These are phyloP conservation scores for Cystobasidiaceae sp. DNA, from an alignment of 1,284 basidiomycete species.

Conservation along the genomic window DNA sequence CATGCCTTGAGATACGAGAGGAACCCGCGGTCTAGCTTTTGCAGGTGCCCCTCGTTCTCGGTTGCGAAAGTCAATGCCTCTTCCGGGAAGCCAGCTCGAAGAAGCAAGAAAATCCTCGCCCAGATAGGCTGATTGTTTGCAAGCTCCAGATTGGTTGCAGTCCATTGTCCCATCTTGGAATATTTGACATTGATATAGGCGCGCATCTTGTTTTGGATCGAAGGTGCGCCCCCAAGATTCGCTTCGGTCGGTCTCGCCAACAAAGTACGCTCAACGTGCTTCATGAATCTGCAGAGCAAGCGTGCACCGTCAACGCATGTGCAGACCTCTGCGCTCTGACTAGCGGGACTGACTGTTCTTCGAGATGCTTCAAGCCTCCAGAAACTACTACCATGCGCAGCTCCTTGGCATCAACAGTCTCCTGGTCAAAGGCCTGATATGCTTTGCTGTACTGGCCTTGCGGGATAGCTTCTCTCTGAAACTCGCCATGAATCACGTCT, in stretches of 20 bases:
- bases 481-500: slow-evolving; percentile 48
- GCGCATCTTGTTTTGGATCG: slow-evolving; percentile 78
- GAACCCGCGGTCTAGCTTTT: slow-evolving; percentile 77
- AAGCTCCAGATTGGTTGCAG: slow-evolving; percentile 70
- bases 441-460: slow-evolving; percentile 52
- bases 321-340: slow-evolving; percentile 31
- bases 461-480: slow-evolving; percentile 42
- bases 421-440: slow-evolving; percentile 45
- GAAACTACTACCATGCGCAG: slow-evolving; percentile 43
- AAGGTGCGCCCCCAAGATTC: slow-evolving; percentile 83
- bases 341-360: slow-evolving; percentile 52
- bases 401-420: slow-evolving; percentile 38
- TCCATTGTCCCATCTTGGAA: slow-evolving; percentile 69
- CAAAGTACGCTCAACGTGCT: slow-evolving; percentile 77
- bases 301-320: slow-evolving; percentile 49
- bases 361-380: slow-evolving; percentile 51
- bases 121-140: slow-evolving; percentile 81
- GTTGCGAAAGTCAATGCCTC: slow-evolving; percentile 76
- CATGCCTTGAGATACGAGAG: slow-evolving; percentile 77
- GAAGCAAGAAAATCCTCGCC: slow-evolving; percentile 85
- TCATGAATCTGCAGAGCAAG: slow-evolving; percentile 58
- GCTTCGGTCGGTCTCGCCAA: slow-evolving; percentile 78
- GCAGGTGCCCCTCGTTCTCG: slow-evolving; percentile 67
- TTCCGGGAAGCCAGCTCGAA: slow-evolving; percentile 73
- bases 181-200: slow-evolving; percentile 76